phyloP scores from a whole-genome alignment of 108 stramenopile genomes.

The Conticribra weissflogii region DNA sequence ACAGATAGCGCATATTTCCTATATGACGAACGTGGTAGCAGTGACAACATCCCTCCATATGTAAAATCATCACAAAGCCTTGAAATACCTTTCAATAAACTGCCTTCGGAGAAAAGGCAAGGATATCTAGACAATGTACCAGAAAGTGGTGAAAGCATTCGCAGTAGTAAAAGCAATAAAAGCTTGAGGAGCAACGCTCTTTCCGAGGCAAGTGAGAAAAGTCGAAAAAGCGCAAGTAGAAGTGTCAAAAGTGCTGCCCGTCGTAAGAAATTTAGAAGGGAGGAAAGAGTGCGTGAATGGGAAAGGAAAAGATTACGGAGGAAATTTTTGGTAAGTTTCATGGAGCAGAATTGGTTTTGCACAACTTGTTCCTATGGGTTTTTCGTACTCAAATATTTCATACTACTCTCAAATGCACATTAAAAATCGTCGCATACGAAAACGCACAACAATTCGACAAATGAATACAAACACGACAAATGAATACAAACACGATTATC shows the following conservation, averaged over 20 bases:
- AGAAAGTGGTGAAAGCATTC: constrained; percentile 13
- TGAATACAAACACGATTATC: background rate
- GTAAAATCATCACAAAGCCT: background rate
- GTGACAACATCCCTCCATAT: no score
- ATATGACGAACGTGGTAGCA: no score
- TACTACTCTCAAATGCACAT: background rate
- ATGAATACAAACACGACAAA: background rate
- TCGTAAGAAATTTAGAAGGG: constrained; percentile 10
- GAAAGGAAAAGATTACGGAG: constrained; percentile 3
- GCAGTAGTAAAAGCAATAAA: background rate
- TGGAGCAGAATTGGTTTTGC: no score
- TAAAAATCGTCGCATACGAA: background rate
- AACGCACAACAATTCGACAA: background rate
- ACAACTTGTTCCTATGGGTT: background rate
- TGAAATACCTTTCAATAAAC: background rate
- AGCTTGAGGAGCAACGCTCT: background rate
- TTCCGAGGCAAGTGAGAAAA: constrained; percentile 13
- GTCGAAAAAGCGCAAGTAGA: background rate
- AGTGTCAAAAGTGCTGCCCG: constrained; percentile 3
- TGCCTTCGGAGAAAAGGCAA: background rate
- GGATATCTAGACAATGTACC: background rate
- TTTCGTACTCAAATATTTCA: background rate
- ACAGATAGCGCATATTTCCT: background rate
- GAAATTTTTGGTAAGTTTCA: constrained; percentile 5
- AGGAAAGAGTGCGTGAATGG: constrained; percentile 18